These are phyloP conservation scores for Xylaria sp. DNA, from an alignment of 2,329 filamentous ascomycete species.

Conservation along the genomic window DNA sequence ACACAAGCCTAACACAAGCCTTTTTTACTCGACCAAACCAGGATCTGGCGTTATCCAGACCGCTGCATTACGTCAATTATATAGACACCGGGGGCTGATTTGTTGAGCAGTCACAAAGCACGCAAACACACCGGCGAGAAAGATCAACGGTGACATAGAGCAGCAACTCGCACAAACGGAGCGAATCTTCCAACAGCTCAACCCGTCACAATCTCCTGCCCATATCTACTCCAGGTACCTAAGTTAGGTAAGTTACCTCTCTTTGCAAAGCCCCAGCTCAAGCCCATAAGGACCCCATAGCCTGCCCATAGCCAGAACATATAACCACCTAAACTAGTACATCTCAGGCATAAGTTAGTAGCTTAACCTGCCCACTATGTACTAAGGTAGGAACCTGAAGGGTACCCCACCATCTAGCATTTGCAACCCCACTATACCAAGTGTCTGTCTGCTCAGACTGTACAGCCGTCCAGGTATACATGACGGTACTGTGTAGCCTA, in stretches of 20 bases:
- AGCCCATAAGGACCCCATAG: neutral
- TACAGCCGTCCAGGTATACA: neutral
- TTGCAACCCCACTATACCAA: conserved; percentile 25
- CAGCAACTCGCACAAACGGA: conserved; percentile 7
- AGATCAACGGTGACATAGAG: conserved; percentile 16
- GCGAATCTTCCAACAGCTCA: neutral
- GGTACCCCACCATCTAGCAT: conserved; percentile 29
- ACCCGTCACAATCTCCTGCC: neutral
- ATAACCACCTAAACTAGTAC: conserved; percentile 24
- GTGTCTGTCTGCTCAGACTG: conserved; percentile 14
- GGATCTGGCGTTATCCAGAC: conserved; percentile 31
- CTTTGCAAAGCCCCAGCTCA: neutral
- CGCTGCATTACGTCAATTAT: conserved; percentile 48
- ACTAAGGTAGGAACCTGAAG: conserved; percentile 17
- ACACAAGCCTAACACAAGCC: conserved; percentile 20
- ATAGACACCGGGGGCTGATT: conserved; percentile 36
- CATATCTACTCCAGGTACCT: neutral
- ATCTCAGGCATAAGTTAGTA: conserved; percentile 21
- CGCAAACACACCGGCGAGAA: conserved; percentile 24
- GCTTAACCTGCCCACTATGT: conserved; percentile 26
- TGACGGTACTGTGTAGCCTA: neutral
- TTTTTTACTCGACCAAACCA: conserved; percentile 21
- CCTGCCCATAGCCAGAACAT: neutral
- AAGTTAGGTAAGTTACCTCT: conserved; percentile 1
- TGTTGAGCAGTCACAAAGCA: conserved; percentile 31